Evolutionary conservation across 2,329 filamentous ascomycete species (phyloP).

Genomic region (Diaporthe caulivora): DNA sequence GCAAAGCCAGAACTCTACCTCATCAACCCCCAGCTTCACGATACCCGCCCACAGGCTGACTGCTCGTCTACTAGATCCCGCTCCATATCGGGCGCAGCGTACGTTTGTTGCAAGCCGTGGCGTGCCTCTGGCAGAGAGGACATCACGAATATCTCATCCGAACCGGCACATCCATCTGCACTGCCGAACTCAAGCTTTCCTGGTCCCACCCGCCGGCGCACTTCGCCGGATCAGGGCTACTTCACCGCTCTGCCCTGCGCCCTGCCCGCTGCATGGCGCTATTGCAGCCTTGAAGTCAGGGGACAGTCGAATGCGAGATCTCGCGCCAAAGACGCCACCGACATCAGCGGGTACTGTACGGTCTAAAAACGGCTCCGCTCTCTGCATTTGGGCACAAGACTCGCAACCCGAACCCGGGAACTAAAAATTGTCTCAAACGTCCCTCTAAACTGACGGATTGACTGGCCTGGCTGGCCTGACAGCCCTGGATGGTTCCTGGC

Average conservation of each 20-base stretch:
- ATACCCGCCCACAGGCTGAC: neutral
- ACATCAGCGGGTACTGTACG: conserved; percentile 19
- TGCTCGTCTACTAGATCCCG: neutral
- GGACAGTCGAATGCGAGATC: conserved; percentile 5
- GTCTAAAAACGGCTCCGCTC: neutral
- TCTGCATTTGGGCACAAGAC: neutral
- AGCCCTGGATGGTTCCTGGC: conserved; percentile 3
- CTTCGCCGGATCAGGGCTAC: conserved; percentile 15
- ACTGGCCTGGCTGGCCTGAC: no score
- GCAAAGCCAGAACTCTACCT: neutral
- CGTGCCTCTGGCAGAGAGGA: conserved; percentile 10
- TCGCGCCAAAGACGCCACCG: conserved; percentile 33
- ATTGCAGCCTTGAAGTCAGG: conserved; percentile 9
- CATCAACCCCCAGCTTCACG: neutral
- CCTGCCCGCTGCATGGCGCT: conserved; percentile 16
- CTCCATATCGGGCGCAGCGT: neutral
- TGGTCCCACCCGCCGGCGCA: conserved; percentile 15
- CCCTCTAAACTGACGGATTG: neutral
- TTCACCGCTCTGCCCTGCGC: conserved; percentile 14
- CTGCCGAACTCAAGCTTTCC: conserved; percentile 30
- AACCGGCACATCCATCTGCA: conserved; percentile 14
- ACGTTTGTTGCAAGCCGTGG: neutral
- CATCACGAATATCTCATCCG: conserved; percentile 2
- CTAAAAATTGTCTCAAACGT: conserved; percentile 11
- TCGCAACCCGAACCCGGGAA: conserved; percentile 31